A percentile compares a stretch with the other conserved stretches of the same genome.
phyloP scores from a whole-genome alignment of 225 moss, liverwort and hornwort species.

The Asterella californica region DNA sequence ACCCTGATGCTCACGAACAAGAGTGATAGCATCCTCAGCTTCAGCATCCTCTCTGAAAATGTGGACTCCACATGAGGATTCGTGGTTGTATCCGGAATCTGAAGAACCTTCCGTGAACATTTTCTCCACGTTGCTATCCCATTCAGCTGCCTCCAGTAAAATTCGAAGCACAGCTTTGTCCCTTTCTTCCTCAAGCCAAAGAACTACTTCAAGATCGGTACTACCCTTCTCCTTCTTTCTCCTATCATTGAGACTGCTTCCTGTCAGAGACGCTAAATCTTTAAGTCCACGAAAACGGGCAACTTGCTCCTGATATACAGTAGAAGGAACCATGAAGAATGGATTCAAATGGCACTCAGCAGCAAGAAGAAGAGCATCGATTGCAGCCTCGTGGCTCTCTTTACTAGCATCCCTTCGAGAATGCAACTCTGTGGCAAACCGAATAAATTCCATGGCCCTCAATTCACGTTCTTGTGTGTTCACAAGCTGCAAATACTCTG shows the following conservation, averaged over 20 bases:
- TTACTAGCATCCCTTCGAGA: slow-evolving; percentile 53
- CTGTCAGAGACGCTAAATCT: slow-evolving; percentile 6
- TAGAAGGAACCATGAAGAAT: slow-evolving; percentile 77
- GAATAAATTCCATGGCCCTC: slow-evolving; percentile 72
- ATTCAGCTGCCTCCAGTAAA: slow-evolving; percentile 73
- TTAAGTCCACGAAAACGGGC: slow-evolving; percentile 29
- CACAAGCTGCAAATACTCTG: slow-evolving; percentile 82
- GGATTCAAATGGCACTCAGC: slow-evolving; percentile 94
- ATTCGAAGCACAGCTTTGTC: slow-evolving; percentile 88
- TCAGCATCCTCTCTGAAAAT: slow-evolving; percentile 63
- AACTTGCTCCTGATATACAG: slow-evolving; percentile 57
- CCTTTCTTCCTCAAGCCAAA: slow-evolving; percentile 79
- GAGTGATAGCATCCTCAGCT: slow-evolving; percentile 75
- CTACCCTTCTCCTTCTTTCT: slow-evolving; percentile 21
- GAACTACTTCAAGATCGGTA: slow-evolving; percentile 44
- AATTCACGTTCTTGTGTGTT: slow-evolving; percentile 75
- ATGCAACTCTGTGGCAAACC: slow-evolving; percentile 76
- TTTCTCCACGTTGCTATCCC: slow-evolving; percentile 50
- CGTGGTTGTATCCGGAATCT: slow-evolving; percentile 19
- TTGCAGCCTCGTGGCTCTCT: slow-evolving; percentile 78
- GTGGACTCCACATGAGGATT: slow-evolving; percentile 40
- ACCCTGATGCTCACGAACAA: slow-evolving; percentile 71
- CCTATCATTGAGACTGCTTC: neutral
- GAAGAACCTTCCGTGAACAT: slow-evolving; percentile 24
- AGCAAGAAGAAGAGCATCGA: slow-evolving; percentile 88